These are phyloP conservation scores for Rhizoctonia solani DNA, from an alignment of 1,284 basidiomycete species.

Conservation along the genomic window DNA sequence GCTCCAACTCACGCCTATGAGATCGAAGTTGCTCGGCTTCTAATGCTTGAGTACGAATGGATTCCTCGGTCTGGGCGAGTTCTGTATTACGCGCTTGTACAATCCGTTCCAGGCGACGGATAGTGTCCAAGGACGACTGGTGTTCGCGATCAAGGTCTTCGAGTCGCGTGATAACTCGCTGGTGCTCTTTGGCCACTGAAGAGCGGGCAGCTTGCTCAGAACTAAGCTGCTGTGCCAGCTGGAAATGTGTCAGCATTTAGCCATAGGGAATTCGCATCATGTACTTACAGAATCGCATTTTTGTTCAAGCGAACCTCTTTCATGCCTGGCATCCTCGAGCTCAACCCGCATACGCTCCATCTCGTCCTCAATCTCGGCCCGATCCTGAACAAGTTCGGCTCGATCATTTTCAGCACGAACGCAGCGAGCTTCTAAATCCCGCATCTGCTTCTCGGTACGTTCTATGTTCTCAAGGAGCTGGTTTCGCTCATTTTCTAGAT, in stretches of 20 bases:
- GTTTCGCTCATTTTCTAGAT: not conserved
- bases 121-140: constrained; percentile 7
- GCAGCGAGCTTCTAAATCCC: constrained; percentile 11
- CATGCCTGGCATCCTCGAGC: constrained; percentile 18
- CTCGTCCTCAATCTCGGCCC: constrained; percentile 29
- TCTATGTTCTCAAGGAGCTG: constrained; percentile 15
- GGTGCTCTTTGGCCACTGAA: not conserved
- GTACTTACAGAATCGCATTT: constrained; percentile 15
- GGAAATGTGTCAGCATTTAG: not conserved
- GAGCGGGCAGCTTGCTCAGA: constrained; percentile 14
- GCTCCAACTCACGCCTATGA: constrained; percentile 15
- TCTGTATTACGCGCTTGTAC: constrained; percentile 26
- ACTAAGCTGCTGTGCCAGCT: constrained; percentile 11
- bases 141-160: constrained; percentile 13
- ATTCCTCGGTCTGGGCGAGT: constrained; percentile 23
- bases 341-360: constrained; percentile 21
- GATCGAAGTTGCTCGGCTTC: constrained; percentile 21
- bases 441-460: constrained; percentile 12
- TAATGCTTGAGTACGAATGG: not conserved
- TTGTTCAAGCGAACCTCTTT: constrained; percentile 6
- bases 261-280: not conserved
- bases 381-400: constrained; percentile 7
- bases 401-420: constrained; percentile 9
- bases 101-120: constrained; percentile 24
- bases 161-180: constrained; percentile 1